phyloP scores from a whole-genome alignment of 1,284 basidiomycete species.

The Cryptococcus amylolentus region DNA sequence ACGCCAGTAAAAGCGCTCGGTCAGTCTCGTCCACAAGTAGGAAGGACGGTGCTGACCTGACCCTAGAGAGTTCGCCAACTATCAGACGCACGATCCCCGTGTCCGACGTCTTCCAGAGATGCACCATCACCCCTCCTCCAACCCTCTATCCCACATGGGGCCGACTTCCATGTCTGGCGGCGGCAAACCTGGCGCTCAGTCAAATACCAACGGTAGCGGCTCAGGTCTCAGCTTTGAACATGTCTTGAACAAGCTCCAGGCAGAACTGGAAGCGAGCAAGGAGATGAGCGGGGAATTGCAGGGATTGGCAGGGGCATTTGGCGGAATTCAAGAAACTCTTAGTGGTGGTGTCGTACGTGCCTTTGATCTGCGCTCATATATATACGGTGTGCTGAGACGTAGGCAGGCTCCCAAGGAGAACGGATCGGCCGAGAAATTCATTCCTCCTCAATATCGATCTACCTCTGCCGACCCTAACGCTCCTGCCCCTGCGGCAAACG shows the following conservation, averaged over 20 bases:
- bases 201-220: too few relatives aligned
- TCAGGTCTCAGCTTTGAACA: conserved; percentile 52
- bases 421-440: conserved; percentile 43
- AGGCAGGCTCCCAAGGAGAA: conserved; percentile 52
- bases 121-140: not conserved
- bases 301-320: conserved; percentile 74
- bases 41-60: not conserved
- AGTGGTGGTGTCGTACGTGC: conserved; percentile 71
- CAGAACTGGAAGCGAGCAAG: conserved; percentile 87
- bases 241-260: conserved; percentile 54
- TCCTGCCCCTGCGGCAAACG: too few relatives aligned
- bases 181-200: conserved; percentile 32
- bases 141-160: conserved; percentile 24
- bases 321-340: conserved; percentile 86
- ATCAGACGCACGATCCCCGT: conserved; percentile 39
- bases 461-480: conserved; percentile 23
- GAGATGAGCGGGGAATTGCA: conserved; percentile 89
- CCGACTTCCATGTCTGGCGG: conserved; percentile 43
- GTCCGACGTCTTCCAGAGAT: conserved; percentile 7
- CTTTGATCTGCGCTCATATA: not conserved
- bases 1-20: conserved; percentile 55
- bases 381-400: not conserved
- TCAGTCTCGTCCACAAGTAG: conserved; percentile 14
- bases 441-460: conserved; percentile 42
- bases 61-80: conserved; percentile 41